phyloP scores from a whole-genome alignment of 1,284 basidiomycete species.

The Cutaneotrichosporon sp. region DNA sequence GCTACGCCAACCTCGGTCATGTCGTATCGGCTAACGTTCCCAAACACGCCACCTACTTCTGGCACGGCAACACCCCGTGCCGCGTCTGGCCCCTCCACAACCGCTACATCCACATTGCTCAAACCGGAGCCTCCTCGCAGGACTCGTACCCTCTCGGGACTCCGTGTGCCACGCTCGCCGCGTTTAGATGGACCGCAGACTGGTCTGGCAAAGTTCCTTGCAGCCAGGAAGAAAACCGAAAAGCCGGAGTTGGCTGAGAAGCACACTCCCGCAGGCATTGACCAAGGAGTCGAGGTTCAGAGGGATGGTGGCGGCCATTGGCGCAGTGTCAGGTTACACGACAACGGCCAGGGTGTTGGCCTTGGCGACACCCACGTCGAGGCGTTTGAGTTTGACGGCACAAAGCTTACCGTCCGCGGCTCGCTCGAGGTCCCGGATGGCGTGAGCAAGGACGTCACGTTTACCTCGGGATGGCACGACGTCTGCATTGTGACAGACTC shows the following conservation, averaged over 20 bases:
- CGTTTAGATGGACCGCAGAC: conserved; percentile 15
- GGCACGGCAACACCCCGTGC: neutral
- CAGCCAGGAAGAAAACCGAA: conserved; percentile 10
- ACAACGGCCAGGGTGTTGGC: conserved; percentile 32
- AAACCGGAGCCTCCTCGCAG: neutral
- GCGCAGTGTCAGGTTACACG: conserved; percentile 23
- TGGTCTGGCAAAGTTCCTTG: conserved; percentile 38
- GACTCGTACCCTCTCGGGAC: conserved; percentile 9
- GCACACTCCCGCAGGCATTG: conserved; percentile 19
- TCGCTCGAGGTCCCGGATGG: conserved; percentile 6
- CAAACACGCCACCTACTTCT: neutral
- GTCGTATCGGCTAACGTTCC: conserved; percentile 36
- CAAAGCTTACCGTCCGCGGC: conserved; percentile 23
- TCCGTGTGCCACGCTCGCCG: conserved; percentile 5
- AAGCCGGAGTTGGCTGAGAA: conserved; percentile 1
- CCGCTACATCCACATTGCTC: conserved; percentile 4
- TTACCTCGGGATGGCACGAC: conserved; percentile 19
- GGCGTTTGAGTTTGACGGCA: conserved; percentile 30
- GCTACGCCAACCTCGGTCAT: conserved; percentile 28
- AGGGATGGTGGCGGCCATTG: conserved; percentile 38
- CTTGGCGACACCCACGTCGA: conserved; percentile 26
- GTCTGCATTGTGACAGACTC: conserved; percentile 14
- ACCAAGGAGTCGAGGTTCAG: conserved; percentile 36
- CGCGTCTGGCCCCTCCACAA: neutral
- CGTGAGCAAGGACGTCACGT: conserved; percentile 13